Evolutionary conservation across 2,329 filamentous ascomycete species (phyloP), one percentile per base, ranked within the genome.

Genomic region (Pestalotiopsis sp.): DNA sequence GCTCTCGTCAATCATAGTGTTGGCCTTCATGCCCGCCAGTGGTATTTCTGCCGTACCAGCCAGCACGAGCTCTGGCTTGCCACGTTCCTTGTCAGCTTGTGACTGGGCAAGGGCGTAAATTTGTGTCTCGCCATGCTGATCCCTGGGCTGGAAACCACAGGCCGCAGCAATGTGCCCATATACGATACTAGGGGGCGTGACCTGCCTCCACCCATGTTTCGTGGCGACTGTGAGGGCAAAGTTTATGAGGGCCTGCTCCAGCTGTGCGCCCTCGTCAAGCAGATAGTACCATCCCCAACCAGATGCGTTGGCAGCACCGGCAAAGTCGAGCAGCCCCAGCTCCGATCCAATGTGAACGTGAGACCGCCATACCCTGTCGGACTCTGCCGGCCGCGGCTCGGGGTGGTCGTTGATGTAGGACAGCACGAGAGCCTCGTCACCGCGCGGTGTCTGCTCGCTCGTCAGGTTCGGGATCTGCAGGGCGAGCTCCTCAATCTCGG

Each of bases 201-300:
- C 93, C 68, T 91, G 87, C 52, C 85, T 89, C 93, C 94, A 99
- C 64, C 93, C 93, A 72, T 89, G 86, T 63, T 86, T 87, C 68
- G 90, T 89, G 9, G 93, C 93, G 1, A 93, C 88, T 11, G 87
- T 85, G 3, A 98, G 86, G 0, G 96, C 91, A 79, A 97, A 98
- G 78, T 95, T 92, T 13, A 98, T 84, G 3, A 99, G 87, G 0
- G 96, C 96, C 78, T 98, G 95, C 81, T 99, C 96, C n/a, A 99
- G 87, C 79, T 96, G 89, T 0, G 95, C 95, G 9, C 91, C 96
- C 76, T 97, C 95, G 77, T 95, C 93, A n/a, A 93, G 85, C 12
- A 99, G 89, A 81, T 94, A 98, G 83, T 99, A 99, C 93, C 94
- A 99, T 1, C 96, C 96, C 95, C 95, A 99, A 49, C 96, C 96